These are phyloP conservation scores for Odonthalia washingtoniensis DNA, from an alignment of 31 red algal species.

Conservation along the genomic window DNA sequence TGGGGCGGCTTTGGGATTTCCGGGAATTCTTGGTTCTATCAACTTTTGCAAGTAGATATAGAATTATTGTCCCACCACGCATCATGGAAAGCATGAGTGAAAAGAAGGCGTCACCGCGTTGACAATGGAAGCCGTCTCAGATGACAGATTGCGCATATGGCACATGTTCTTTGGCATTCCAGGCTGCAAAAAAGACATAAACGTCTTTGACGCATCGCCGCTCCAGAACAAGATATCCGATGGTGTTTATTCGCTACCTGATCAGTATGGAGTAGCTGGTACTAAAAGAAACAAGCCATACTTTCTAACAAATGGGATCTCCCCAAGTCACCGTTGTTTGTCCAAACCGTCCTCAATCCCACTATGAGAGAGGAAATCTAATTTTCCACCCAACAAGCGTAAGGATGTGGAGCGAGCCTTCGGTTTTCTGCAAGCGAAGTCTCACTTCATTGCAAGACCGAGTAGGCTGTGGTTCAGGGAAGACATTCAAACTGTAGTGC, in stretches of 20 bases:
- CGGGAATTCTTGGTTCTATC: slow-evolving; percentile 39
- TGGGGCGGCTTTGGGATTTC: neutral
- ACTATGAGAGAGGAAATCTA: slow-evolving; percentile 11
- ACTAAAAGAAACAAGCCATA: slow-evolving; percentile 17
- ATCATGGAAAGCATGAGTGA: neutral
- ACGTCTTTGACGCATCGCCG: slow-evolving; percentile 25
- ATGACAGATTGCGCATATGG: slow-evolving; percentile 36
- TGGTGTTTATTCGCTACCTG: slow-evolving; percentile 4
- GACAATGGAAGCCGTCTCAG: slow-evolving; percentile 6
- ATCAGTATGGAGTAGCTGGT: neutral
- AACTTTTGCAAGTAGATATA: slow-evolving; percentile 46
- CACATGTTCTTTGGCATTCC: slow-evolving; percentile 46
- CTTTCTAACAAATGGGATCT: slow-evolving; percentile 25
- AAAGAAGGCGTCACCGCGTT: slow-evolving; percentile 16
- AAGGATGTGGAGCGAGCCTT: slow-evolving; percentile 34
- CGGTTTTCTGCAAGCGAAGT: slow-evolving; percentile 7
- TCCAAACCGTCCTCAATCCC: slow-evolving; percentile 22
- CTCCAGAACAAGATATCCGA: slow-evolving; percentile 37
- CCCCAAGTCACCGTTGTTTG: slow-evolving; percentile 45
- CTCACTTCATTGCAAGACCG: slow-evolving; percentile 10
- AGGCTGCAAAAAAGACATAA: slow-evolving; percentile 24
- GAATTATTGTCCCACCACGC: slow-evolving; percentile 51
- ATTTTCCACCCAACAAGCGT: slow-evolving; percentile 16
- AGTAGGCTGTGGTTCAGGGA: slow-evolving; percentile 12
- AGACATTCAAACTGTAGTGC: too few relatives aligned